Evolutionary conservation across 2,329 filamentous ascomycete genomes (phyloP).

Genomic region (Cytospora schulzeri): DNA sequence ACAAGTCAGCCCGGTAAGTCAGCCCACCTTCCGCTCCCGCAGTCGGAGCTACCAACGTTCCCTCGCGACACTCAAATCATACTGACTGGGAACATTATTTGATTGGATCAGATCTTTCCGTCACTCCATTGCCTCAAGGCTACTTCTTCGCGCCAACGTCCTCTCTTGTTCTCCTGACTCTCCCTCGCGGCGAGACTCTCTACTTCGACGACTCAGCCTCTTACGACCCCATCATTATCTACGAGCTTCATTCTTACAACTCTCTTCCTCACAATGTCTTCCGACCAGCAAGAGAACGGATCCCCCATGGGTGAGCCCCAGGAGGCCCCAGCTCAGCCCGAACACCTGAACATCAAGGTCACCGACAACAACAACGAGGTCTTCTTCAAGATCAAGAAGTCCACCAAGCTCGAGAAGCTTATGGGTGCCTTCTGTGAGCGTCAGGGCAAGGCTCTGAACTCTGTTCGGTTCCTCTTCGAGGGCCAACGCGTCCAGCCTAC

Average conservation of each 20-base stretch:
- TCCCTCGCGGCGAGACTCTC: neutral
- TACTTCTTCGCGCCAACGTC: neutral
- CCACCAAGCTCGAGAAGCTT: conserved; percentile 92
- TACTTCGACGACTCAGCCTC: neutral
- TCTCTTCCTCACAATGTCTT: conserved; percentile 42
- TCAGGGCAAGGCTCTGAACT: conserved; percentile 82
- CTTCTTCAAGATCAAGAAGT: conserved; percentile 99
- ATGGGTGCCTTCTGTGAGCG: conserved; percentile 98
- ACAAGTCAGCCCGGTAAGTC: neutral
- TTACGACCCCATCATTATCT: neutral
- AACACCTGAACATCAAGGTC: conserved; percentile 99
- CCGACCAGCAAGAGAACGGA: conserved; percentile 54
- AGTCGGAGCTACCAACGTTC: neutral
- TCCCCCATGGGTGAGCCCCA: conserved; percentile 45
- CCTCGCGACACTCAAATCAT: neutral
- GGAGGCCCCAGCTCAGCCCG: conserved; percentile 53
- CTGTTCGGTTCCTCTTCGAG: conserved; percentile 93
- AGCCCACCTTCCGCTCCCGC: neutral
- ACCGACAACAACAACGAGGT: conserved; percentile 99
- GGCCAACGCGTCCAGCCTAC: conserved; percentile 87
- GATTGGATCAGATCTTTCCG: neutral
- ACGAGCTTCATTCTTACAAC: neutral
- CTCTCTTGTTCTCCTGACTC: neutral
- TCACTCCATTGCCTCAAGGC: neutral
- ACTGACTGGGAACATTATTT: neutral